Evolutionary conservation across 2,329 filamentous ascomycete species (phyloP).

Genomic region (Nothophaeocryptopus gaeumannii): DNA sequence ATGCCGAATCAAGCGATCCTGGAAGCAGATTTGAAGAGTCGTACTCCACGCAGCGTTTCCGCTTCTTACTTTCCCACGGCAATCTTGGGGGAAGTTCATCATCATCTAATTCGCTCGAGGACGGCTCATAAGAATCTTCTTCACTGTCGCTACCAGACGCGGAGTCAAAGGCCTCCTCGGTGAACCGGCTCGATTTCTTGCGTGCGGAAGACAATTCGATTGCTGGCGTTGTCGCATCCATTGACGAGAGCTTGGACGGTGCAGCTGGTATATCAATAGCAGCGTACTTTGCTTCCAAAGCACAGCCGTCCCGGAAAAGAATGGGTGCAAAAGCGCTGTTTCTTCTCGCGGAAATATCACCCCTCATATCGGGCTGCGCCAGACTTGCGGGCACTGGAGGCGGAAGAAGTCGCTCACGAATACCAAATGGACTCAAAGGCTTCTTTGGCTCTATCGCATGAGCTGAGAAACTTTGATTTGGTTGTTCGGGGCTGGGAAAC

Average conservation of each 20-base stretch:
- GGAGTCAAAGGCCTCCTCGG: conserved; percentile 3
- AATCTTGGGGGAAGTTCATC: conserved; percentile 23
- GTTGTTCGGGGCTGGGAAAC: neutral
- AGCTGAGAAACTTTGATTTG: neutral
- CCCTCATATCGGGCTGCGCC: conserved; percentile 2
- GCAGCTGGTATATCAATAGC: neutral
- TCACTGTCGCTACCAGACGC: conserved; percentile 27
- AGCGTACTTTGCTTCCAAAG: neutral
- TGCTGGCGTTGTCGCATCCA: neutral
- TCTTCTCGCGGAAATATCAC: conserved; percentile 25
- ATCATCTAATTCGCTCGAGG: conserved; percentile 22
- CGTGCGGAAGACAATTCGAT: conserved; percentile 16
- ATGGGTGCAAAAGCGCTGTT: conserved; percentile 52
- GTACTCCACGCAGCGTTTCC: conserved; percentile 22
- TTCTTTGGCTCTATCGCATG: conserved; percentile 16
- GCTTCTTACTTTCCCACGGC: conserved; percentile 28
- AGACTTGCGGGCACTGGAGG: conserved; percentile 36
- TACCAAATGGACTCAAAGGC: conserved; percentile 40
- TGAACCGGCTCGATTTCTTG: conserved; percentile 2
- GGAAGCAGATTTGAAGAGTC: neutral
- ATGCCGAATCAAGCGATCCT: neutral
- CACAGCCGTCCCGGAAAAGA: conserved; percentile 46
- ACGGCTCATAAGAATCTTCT: conserved; percentile 27
- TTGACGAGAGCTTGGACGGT: neutral
- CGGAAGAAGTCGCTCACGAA: conserved; percentile 49